These are phyloP conservation scores for Paratinospora sagittata DNA, from an alignment of 164 flowering plant genomes.

Conservation along the genomic window DNA sequence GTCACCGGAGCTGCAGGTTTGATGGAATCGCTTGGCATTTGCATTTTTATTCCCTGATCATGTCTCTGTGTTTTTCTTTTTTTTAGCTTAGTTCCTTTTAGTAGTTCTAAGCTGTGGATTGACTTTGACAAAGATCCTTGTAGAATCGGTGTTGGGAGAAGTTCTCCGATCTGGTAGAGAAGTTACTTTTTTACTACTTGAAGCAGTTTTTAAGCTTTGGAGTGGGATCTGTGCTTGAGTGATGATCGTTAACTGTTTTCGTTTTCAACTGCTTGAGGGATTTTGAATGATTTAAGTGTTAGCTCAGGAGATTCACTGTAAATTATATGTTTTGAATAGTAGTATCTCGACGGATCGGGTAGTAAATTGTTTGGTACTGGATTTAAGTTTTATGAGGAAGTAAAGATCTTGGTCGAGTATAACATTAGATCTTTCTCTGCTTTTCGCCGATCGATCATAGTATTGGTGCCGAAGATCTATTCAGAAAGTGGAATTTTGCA, in stretches of 20 bases:
- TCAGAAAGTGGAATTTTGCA: background rate
- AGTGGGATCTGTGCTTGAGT: background rate
- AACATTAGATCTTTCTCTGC: background rate
- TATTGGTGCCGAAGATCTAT: background rate
- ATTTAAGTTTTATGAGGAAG: background rate
- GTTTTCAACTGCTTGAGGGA: background rate
- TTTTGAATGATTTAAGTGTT: background rate
- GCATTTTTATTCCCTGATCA: background rate
- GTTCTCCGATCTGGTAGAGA: background rate
- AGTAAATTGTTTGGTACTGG: background rate
- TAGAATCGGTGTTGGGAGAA: background rate
- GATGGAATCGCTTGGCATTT: background rate
- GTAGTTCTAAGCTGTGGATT: background rate
- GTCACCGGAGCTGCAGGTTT: slow-evolving; percentile 92
- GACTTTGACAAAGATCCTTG: background rate
- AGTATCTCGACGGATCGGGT: background rate
- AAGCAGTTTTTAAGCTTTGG: background rate
- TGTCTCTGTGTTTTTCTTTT: background rate
- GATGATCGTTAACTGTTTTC: too few relatives aligned
- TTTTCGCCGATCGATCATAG: background rate
- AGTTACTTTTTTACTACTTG: background rate
- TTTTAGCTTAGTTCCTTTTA: too few relatives aligned
- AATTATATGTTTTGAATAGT: background rate
- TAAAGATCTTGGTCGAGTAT: background rate
- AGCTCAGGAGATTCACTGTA: background rate